Base-by-base conservation (phyloP, 495 filamentous ascomycete genomes). In the Xylaria scruposa region DNA sequence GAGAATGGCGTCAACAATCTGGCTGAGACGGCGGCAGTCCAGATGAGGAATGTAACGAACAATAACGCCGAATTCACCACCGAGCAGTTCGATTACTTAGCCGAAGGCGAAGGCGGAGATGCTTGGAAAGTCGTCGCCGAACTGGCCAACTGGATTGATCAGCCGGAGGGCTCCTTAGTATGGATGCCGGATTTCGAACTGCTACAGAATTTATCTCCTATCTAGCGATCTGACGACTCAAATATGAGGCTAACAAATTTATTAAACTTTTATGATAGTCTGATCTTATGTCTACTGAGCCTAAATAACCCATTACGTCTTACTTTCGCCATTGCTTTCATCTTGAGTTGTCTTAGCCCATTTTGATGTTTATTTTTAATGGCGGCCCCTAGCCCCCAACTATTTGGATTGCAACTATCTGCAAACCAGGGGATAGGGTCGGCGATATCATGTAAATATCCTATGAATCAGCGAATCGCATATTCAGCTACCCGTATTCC, bases 131-230 rank as follows among this genome's bases (percentile, higher is more conserved):
- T 72, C 4, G 70, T 72, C 8, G 70, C 64, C 0, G 70, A 72
- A 33, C 46, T 72, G 19, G 70, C 70, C 29, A 72, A 56, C 26
- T 72, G 70, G 70, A 72, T 72, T 4, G 70, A 72, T 46, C 70
- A 72, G 44, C 70, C 70, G 1, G 70, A 72, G 24, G 70, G 70
- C 2, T 72, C 70, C 2, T 31, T 61, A 31, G 40, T 68, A 13
- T 72, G 70, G 70, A 72, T 72, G 70, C 70, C 70, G 19, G 70
- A 72, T 19, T 72, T 72, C 24, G 70, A 72, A 19, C 46, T 72
- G 40, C 26, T 72, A 15, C 70, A 72, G 19, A 72, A 72, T 31
- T 29, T 72, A 46, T 68, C 63, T 2, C 70, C 70, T 26, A 10
- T 56, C 47, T 53, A 70, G 44, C 26, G 38, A 46, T 15, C 53